Evolutionary conservation across 805 yeast species (phyloP).

Genomic region (Tetrapisispora arboricola): DNA sequence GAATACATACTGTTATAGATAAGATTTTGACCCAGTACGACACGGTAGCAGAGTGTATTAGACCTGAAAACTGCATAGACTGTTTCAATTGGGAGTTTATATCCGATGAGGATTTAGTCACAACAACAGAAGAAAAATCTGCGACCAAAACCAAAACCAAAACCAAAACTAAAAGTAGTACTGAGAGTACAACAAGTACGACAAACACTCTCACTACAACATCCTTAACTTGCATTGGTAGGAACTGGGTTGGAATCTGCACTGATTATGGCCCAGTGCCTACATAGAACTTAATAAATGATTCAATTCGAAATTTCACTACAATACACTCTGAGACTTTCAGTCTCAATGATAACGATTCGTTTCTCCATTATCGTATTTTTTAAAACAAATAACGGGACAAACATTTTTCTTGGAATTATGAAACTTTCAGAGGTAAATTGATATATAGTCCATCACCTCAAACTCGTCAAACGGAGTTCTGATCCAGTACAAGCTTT

Average conservation of each 20-base stretch:
- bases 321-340: too few relatives aligned
- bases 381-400: too few relatives aligned
- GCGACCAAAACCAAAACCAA: slow-evolving; percentile 16
- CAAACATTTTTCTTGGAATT: too few relatives aligned
- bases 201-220: slow-evolving; percentile 16
- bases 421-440: too few relatives aligned
- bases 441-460: too few relatives aligned
- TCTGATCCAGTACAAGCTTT: too few relatives aligned
- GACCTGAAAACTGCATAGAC: slow-evolving; percentile 78
- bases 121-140: too few relatives aligned
- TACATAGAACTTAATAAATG: too few relatives aligned
- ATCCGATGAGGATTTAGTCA: slow-evolving; percentile 31
- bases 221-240: slow-evolving; percentile 23
- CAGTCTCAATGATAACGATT: too few relatives aligned
- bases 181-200: slow-evolving; percentile 5
- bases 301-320: too few relatives aligned
- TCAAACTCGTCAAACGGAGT: too few relatives aligned
- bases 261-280: slow-evolving; percentile 15
- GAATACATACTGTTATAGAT: slow-evolving; percentile 85
- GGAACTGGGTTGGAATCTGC: slow-evolving; percentile 29
- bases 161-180: slow-evolving; percentile 7
- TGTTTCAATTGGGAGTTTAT: slow-evolving; percentile 84
- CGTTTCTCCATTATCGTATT: too few relatives aligned
- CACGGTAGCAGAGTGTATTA: slow-evolving; percentile 61
- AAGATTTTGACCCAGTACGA: slow-evolving; percentile 64